Evolutionary conservation across 176 grass and related monocot species (phyloP).

Genomic region (Chloris gayana): DNA sequence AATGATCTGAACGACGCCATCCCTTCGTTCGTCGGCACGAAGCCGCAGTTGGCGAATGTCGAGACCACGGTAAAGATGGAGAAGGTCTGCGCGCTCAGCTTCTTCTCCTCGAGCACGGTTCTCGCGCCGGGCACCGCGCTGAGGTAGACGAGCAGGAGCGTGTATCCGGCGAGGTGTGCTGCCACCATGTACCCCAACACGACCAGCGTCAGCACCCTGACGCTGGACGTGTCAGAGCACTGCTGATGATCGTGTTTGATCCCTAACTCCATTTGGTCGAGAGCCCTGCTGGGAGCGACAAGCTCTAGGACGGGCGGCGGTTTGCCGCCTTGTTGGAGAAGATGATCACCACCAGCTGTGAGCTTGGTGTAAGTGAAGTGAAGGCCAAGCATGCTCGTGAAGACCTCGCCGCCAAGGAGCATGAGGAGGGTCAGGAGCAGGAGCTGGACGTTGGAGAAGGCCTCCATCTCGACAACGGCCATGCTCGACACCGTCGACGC

Average conservation of each 20-base stretch:
- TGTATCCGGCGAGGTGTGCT: conserved; percentile 57
- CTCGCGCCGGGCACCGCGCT: conserved; percentile 30
- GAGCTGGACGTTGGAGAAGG: conserved; percentile 76
- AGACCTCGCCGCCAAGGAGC: conserved; percentile 73
- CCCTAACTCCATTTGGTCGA: conserved; percentile 43
- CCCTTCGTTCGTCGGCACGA: conserved; percentile 73
- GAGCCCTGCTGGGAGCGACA: neutral
- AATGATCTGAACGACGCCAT: conserved; percentile 64
- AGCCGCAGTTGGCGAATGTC: conserved; percentile 77
- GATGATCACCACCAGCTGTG: neutral
- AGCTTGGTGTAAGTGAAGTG: conserved; percentile 40
- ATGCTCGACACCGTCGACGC: conserved; percentile 69
- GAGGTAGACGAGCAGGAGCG: conserved; percentile 54
- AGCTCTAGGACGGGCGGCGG: conserved; percentile 30
- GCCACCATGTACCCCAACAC: conserved; percentile 53
- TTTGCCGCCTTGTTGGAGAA: conserved; percentile 19
- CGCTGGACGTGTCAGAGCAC: neutral
- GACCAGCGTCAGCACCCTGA: conserved; percentile 32
- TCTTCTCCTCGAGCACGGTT: conserved; percentile 51
- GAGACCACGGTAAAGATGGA: conserved; percentile 68
- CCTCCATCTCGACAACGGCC: conserved; percentile 64
- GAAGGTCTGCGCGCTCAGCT: conserved; percentile 53
- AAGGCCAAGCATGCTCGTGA: conserved; percentile 66
- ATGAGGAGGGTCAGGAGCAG: conserved; percentile 62
- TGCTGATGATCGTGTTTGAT: neutral